phyloP scores from a whole-genome alignment of 306 rosid species.

The Castanopsis chinensis region DNA sequence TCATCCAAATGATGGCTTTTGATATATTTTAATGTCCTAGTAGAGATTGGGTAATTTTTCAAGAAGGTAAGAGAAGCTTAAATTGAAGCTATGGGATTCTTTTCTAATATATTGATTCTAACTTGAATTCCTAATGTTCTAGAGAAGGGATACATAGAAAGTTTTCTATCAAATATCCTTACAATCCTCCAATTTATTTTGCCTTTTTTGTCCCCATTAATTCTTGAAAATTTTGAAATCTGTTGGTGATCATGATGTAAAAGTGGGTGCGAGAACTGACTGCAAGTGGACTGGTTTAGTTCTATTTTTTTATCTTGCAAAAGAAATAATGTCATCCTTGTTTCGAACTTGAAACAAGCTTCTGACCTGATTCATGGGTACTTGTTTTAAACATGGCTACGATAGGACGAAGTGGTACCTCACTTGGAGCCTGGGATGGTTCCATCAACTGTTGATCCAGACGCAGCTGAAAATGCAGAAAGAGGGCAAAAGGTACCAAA shows the following conservation, averaged over 20 bases:
- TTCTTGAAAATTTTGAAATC: not conserved
- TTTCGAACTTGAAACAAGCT: not conserved
- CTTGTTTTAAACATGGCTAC: conserved; percentile 26
- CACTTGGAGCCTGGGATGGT: conserved; percentile 99
- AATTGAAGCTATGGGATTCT: not conserved
- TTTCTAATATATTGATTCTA: not conserved
- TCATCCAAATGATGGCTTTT: too few species aligned
- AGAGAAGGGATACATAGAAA: not conserved
- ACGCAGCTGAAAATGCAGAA: conserved; percentile 76
- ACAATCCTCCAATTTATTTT: not conserved
- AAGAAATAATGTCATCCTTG: not conserved
- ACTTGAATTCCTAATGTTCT: not conserved
- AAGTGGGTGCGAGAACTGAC: not conserved
- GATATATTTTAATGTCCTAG: not conserved
- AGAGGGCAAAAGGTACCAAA: conserved; percentile 64
- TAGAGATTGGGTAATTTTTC: not conserved
- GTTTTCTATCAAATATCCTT: not conserved
- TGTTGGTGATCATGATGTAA: not conserved
- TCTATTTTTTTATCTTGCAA: not conserved
- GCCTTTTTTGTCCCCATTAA: not conserved
- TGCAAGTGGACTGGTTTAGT: not conserved
- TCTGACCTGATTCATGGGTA: conserved; percentile 15
- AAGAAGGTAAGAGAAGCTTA: not conserved
- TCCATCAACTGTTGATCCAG: conserved; percentile 96
- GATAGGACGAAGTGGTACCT: conserved; percentile 94